A percentile compares a stretch with the other conserved stretches of the same genome.
Conservation (phyloP, 176 grass and related monocot species). For the Cocos nucifera region DNA sequence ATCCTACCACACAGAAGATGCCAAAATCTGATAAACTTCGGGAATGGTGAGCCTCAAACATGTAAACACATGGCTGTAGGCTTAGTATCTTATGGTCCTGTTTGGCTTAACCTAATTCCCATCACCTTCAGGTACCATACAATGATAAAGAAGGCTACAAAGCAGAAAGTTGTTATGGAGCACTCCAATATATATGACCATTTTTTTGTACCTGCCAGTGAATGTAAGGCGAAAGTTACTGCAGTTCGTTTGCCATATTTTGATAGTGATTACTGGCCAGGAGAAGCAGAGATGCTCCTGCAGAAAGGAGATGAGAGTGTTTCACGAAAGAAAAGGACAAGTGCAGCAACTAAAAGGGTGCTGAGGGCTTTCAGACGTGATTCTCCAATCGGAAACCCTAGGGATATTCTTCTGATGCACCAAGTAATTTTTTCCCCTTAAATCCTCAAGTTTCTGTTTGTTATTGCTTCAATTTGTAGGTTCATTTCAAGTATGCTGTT, state of each 20-base stretch:
- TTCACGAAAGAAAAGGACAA: slow-evolving; percentile 50
- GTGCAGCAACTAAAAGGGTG: slow-evolving; percentile 43
- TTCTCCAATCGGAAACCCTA: slow-evolving; percentile 49
- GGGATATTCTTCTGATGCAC: slow-evolving; percentile 78
- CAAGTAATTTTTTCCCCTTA: slow-evolving; percentile 30
- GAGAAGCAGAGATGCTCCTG: slow-evolving; percentile 73
- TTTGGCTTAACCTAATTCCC: not conserved
- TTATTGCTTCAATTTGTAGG: not conserved
- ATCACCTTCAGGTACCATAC: slow-evolving; percentile 57
- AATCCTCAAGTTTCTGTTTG: not conserved
- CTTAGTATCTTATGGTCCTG: not conserved
- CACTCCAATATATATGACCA: slow-evolving; percentile 65
- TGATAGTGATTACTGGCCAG: slow-evolving; percentile 92
- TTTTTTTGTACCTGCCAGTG: slow-evolving; percentile 61
- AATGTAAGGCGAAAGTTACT: slow-evolving; percentile 67
- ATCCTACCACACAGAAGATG: slow-evolving; percentile 83
- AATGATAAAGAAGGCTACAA: slow-evolving; percentile 66
- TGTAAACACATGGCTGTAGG: not conserved
- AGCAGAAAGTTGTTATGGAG: slow-evolving; percentile 72
- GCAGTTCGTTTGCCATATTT: slow-evolving; percentile 80
- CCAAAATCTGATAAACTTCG: slow-evolving; percentile 90
- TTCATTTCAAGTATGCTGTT: no score
- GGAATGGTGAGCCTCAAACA: slow-evolving; percentile 41
- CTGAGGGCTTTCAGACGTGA: slow-evolving; percentile 69
- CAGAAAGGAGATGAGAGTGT: slow-evolving; percentile 54